Evolutionary conservation across 2,329 filamentous ascomycete species (phyloP), one percentile per base, ranked within the genome.

Genomic region (Cercospora sesami): DNA sequence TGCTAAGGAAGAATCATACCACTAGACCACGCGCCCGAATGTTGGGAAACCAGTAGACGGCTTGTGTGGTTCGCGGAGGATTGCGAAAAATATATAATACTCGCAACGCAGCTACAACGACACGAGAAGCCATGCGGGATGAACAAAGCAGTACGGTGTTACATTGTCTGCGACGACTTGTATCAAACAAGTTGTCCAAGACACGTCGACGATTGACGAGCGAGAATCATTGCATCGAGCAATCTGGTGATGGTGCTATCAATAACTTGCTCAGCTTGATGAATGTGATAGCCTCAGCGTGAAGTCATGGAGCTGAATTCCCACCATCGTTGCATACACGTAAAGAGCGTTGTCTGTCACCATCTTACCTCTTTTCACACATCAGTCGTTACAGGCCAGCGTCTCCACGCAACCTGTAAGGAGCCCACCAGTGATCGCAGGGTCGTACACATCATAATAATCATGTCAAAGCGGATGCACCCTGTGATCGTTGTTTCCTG

Each of bases 1-100:
- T 57, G 53, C 53, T 58, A 58, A 58, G 30, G 53, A 58, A 33
- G 53, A 30, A 58, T 58, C 30, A 58, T 58, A 58, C 53, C 53
- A 58, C 53, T 58, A 58, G 30, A 58, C 53, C 53, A 58, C 53
- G 53, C 53, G 45, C 53, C 53, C 53, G 16, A 16, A 28, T 53
- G 48, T n/a, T n/a, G n/a, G n/a, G n/a, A n/a, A n/a, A n/a, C n/a
- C n/a, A n/a, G n/a, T n/a, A n/a, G n/a, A n/a, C n/a, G n/a, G n/a
- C n/a, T n/a, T n/a, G n/a, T n/a, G n/a, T n/a, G n/a, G n/a, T n/a
- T n/a, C n/a, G n/a, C n/a, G n/a, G n/a, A n/a, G n/a, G n/a, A n/a
- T 26, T 42, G 16, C 6, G 5, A 16, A 42, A 16, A 5, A 39
- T 9, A 31, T 9, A 31, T 31, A 9, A 31, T n/a, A n/a, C n/a